Conservation (phyloP, 1,139 yeast species). For the Kodamaea fungicola region DNA sequence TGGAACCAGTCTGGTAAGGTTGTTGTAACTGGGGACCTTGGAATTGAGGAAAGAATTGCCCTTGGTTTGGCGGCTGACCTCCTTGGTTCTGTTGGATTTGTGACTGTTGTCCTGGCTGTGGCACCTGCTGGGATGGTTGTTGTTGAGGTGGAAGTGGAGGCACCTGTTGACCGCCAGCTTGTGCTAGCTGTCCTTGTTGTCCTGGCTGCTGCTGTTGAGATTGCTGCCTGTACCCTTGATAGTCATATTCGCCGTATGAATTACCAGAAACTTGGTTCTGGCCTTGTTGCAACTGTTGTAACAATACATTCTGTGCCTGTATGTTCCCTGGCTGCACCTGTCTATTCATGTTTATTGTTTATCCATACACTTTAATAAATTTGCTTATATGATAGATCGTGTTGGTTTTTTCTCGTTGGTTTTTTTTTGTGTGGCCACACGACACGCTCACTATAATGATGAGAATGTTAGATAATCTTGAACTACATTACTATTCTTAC, state of each 20-base stretch:
- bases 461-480: neutral
- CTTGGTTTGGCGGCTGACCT: conserved; percentile 10
- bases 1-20: conserved; percentile 8
- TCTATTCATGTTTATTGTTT: conserved; percentile 16
- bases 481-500: neutral
- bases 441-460: neutral
- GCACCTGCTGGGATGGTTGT: conserved; percentile 21
- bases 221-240: conserved; percentile 2
- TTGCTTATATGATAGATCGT: neutral
- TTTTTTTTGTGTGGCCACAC: neutral
- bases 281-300: conserved; percentile 45
- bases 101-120: conserved; percentile 20
- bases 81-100: neutral
- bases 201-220: conserved; percentile 15
- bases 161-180: neutral
- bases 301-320: conserved; percentile 44
- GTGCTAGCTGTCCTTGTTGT: conserved; percentile 23
- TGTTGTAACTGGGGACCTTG: conserved; percentile 17
- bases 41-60: conserved; percentile 23
- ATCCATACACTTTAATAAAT: neutral
- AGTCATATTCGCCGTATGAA: conserved; percentile 2
- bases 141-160: conserved; percentile 21
- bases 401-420: conserved; percentile 1
- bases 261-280: conserved; percentile 9
- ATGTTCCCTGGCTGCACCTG: conserved; percentile 29